phyloP scores from a whole-genome alignment of 179 eudicot genomes.

The Dionaea muscipula region DNA sequence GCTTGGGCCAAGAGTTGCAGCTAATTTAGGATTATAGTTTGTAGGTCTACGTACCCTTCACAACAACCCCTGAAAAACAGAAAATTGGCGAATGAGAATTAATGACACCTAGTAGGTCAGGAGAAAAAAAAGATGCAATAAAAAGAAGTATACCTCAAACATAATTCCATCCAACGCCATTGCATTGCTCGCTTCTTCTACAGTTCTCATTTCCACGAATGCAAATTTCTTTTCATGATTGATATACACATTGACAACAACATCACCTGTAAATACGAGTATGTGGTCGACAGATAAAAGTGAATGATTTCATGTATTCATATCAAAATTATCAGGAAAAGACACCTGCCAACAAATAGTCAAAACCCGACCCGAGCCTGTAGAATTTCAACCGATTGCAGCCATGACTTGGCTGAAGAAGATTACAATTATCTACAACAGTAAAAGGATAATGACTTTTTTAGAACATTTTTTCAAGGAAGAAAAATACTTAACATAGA shows the following conservation, averaged over 20 bases:
- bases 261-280: conserved; percentile 23
- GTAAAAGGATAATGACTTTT: conserved; percentile 3
- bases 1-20: conserved; percentile 85
- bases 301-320: neutral
- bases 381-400: conserved; percentile 66
- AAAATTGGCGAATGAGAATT: neutral
- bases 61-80: conserved; percentile 46
- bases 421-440: conserved; percentile 55
- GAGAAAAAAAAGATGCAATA: neutral
- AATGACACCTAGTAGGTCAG: neutral
- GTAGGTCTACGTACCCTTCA: conserved; percentile 60
- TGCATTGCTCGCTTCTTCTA: conserved; percentile 93
- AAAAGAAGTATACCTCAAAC: conserved; percentile 43
- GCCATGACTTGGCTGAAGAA: conserved; percentile 80
- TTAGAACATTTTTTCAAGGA: too few species aligned
- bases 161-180: conserved; percentile 85
- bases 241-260: conserved; percentile 32
- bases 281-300: neutral
- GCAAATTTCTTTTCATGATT: conserved; percentile 37
- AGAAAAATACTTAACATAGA: too few species aligned
- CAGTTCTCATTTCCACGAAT: conserved; percentile 61
- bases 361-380: conserved; percentile 54
- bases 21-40: conserved; percentile 54
- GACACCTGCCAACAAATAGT: neutral
- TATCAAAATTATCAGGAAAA: neutral